Base-by-base conservation (phyloP, 192 early-diverging fungal species). In the Oehlia diaphana region DNA sequence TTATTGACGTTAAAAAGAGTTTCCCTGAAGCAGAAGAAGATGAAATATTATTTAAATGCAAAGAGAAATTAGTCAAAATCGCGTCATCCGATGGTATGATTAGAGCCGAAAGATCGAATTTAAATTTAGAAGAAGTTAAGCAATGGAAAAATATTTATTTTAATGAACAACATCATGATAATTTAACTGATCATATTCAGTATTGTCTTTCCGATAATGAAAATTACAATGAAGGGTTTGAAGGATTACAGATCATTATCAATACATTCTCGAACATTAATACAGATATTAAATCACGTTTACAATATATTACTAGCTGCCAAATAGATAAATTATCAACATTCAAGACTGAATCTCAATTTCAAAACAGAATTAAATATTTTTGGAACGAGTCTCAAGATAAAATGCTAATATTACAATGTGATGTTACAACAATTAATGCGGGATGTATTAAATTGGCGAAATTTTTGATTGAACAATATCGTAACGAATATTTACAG, bases 371-470 rank as follows among this genome's bases (percentile, higher is more conserved):
- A 28, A 68, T 78, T 19, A 64, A 50, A 28, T 63, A 31, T 69
- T 78, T 78, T 14, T 78, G 77, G 77, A 39, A 35, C 9, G 77
- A 78, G 7, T 44, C 35, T 49, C 35, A 49, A 21, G 63, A 78
- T 69, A 12, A 74, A 23, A 68, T 78, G 23, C 33, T 78, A 28
- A 33, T 78, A 21, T 33, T 78, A 7, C 77, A 78, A 47, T 78
- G 77, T 35, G 77, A 78, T 67, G 28, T 69, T 4, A 23, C 77
- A 7, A 78, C 67, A 13, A 37, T 53, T 35, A 78, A 23, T 42
- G 33, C 63, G 10, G 77, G 77, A 9, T 71, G 64, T 37, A 78
- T 78, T 23, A 78, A 78, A 64, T 50, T 78, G 3, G 77, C 77
- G 14, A 64, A 69, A 28, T 78, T 78, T 26, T 35, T 78, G 21